Conservation (phyloP, 108 stramenopile genomes). For the Poteriospumella lacustris region DNA sequence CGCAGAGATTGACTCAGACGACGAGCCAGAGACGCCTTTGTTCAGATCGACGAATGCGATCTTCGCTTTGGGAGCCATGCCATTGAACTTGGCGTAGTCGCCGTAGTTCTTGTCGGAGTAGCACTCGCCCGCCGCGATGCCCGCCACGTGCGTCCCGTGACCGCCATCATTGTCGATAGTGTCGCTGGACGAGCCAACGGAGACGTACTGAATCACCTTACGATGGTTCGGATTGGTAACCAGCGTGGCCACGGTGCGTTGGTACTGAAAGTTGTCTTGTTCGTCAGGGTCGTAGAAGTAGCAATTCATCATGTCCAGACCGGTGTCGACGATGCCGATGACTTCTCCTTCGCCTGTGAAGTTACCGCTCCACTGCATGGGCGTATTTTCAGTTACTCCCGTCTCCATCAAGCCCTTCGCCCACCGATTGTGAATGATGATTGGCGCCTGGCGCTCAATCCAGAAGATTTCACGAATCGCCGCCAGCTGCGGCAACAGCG, state of each 20-base stretch:
- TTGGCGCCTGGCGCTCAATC: neutral
- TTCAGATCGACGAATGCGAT: constrained; percentile 21
- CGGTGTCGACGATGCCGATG: constrained; percentile 14
- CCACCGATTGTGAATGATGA: constrained; percentile 14
- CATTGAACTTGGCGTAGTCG: neutral
- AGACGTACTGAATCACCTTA: constrained; percentile 11
- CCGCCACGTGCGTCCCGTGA: constrained; percentile 23
- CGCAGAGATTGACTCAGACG: too few species aligned
- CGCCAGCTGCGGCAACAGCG: too few species aligned
- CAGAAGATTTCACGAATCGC: neutral
- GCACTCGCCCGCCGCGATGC: neutral
- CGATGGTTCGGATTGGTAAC: neutral
- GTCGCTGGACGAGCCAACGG: neutral
- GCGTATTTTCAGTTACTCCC: neutral
- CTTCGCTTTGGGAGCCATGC: constrained; percentile 9
- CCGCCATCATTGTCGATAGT: neutral
- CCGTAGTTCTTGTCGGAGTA: constrained; percentile 8
- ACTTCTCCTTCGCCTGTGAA: constrained; percentile 4
- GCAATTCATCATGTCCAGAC: constrained; percentile 18
- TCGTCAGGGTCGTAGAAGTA: constrained; percentile 5
- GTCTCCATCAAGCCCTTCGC: neutral
- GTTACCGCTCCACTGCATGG: neutral
- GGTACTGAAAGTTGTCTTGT: neutral
- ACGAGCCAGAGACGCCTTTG: too few species aligned
- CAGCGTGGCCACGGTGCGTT: neutral